A percentile compares a stretch with the other conserved stretches of the same genome.
phyloP scores from a whole-genome alignment of 345 rosid species.

The Eutrema japonicum region DNA sequence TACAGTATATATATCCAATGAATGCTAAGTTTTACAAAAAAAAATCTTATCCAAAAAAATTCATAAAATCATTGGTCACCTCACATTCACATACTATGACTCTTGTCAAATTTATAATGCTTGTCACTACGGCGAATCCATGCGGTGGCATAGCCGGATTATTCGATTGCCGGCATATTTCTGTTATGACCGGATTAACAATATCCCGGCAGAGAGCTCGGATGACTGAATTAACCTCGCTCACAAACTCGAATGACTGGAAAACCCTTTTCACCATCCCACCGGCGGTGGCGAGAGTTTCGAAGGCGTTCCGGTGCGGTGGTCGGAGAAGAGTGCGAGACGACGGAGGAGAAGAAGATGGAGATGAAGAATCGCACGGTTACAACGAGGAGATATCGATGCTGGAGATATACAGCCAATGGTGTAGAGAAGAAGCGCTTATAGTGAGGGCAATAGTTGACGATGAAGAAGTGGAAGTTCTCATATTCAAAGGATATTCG shows the following conservation, averaged over 20 bases:
- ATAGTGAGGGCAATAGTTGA: conserved; percentile 74
- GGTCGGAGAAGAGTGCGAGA: conserved; percentile 61
- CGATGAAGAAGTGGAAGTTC: conserved; percentile 59
- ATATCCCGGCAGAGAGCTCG: background rate
- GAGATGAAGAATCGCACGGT: conserved; percentile 47
- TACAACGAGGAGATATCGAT: conserved; percentile 66
- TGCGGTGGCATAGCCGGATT: conserved; percentile 24
- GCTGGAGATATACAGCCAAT: conserved; percentile 66
- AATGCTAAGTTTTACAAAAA: background rate
- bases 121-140: conserved; percentile 30
- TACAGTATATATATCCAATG: background rate
- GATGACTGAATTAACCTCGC: background rate
- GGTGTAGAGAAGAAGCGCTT: conserved; percentile 71
- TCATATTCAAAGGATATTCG: conserved; percentile 84
- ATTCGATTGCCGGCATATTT: background rate
- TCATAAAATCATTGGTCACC: conserved; percentile 25
- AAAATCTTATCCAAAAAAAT: conserved; percentile 23
- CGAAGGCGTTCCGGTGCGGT: conserved; percentile 29
- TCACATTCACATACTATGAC: background rate
- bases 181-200: no score
- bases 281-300: background rate
- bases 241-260: background rate
- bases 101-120: conserved; percentile 25
- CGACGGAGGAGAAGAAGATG: conserved; percentile 43
- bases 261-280: background rate